Evolutionary conservation across 345 rosid genomes (phyloP).

Genomic region (Camelina hispida): DNA sequence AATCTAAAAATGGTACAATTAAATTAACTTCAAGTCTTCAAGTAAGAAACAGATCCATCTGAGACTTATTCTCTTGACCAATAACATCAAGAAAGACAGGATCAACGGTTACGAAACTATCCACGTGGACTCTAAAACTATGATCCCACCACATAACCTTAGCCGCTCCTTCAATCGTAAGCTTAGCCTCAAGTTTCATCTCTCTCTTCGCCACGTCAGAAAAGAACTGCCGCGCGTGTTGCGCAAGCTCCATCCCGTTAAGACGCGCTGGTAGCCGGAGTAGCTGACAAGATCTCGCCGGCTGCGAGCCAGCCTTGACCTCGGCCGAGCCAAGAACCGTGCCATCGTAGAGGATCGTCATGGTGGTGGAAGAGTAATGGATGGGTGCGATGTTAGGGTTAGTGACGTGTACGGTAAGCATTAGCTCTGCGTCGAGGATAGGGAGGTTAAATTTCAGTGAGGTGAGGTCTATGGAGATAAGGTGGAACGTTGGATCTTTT

Average conservation of each 20-base stretch:
- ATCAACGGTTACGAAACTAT: constrained; percentile 81
- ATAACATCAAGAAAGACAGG: constrained; percentile 81
- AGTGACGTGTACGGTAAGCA: constrained; percentile 81
- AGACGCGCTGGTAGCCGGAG: constrained; percentile 73
- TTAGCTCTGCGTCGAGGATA: constrained; percentile 69
- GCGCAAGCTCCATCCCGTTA: constrained; percentile 78
- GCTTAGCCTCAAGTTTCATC: constrained; percentile 77
- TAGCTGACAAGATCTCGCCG: constrained; percentile 65
- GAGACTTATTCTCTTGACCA: constrained; percentile 72
- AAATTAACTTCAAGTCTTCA: constrained; percentile 31
- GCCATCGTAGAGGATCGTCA: constrained; percentile 94
- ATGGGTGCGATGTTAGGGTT: constrained; percentile 77
- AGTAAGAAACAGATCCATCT: constrained; percentile 53
- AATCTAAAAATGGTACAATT: constrained; percentile 13
- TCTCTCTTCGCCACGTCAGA: constrained; percentile 75
- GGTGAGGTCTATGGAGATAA: constrained; percentile 74
- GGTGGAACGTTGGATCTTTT: constrained; percentile 85
- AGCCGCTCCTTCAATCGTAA: constrained; percentile 75
- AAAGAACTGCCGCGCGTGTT: constrained; percentile 69
- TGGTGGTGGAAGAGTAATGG: constrained; percentile 70
- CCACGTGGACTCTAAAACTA: constrained; percentile 77
- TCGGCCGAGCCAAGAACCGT: constrained; percentile 69
- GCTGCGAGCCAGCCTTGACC: constrained; percentile 76
- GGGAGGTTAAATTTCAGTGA: constrained; percentile 81
- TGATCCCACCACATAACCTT: constrained; percentile 87